These are phyloP conservation scores for Aspergillus jensenii DNA, from an alignment of 2,329 filamentous ascomycete species.

Conservation along the genomic window DNA sequence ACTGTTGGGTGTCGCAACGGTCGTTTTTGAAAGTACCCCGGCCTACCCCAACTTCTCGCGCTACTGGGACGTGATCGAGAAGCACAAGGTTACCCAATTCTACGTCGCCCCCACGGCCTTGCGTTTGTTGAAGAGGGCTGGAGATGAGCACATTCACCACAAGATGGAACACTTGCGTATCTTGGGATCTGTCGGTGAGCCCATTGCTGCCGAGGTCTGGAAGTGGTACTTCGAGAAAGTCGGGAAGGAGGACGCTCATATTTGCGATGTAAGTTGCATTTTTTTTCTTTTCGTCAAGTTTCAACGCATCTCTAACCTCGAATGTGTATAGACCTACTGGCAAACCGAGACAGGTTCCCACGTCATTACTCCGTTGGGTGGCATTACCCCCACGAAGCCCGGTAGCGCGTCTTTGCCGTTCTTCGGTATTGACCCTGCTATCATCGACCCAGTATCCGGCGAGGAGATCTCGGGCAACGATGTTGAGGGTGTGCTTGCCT, in stretches of 20 bases:
- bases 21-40: conserved; percentile 97
- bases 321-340: conserved; percentile 80
- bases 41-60: conserved; percentile 97
- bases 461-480: conserved; percentile 93
- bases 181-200: conserved; percentile 92
- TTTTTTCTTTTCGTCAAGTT: not conserved
- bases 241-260: conserved; percentile 87
- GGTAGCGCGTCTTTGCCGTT: conserved; percentile 94
- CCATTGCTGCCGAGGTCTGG: conserved; percentile 97
- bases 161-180: conserved; percentile 88
- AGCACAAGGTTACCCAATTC: conserved; percentile 94
- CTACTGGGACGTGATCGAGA: conserved; percentile 98
- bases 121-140: conserved; percentile 89
- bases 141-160: conserved; percentile 85
- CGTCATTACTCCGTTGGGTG: conserved; percentile 89
- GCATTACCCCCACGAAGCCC: conserved; percentile 93
- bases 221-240: conserved; percentile 99
- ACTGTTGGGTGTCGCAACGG: conserved; percentile 86
- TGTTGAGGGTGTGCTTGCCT: conserved; percentile 92
- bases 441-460: conserved; percentile 94
- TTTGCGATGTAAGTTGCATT: conserved; percentile 78
- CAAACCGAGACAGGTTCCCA: conserved; percentile 98
- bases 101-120: conserved; percentile 96
- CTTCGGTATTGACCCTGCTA: conserved; percentile 96
- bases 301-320: not conserved